These are phyloP conservation scores for Diaporthe sp. DNA, from an alignment of 2,329 filamentous ascomycete species.

Conservation along the genomic window DNA sequence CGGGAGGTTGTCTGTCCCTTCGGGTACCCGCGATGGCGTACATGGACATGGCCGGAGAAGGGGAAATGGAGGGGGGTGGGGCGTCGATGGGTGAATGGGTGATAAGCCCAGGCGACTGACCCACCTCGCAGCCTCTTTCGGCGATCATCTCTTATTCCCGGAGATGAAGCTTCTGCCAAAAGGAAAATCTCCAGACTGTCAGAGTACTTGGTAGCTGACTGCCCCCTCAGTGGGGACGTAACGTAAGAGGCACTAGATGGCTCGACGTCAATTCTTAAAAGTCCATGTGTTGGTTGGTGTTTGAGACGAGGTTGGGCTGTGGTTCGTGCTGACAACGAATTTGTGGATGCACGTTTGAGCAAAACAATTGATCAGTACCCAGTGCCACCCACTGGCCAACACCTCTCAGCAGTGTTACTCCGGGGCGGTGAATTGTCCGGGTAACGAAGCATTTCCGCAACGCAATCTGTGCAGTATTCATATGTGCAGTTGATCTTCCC, in stretches of 20 bases:
- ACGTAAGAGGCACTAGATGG: slow-evolving; percentile 5
- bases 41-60: slow-evolving; percentile 4
- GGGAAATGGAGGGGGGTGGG: background rate
- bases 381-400: background rate
- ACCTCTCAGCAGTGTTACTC: background rate
- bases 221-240: slow-evolving; percentile 12
- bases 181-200: background rate
- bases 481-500: background rate
- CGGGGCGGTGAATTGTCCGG: background rate
- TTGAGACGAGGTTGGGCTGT: background rate
- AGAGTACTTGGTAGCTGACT: background rate
- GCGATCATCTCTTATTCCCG: slow-evolving; percentile 23
- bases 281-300: background rate
- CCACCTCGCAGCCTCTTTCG: background rate
- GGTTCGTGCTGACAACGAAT: background rate
- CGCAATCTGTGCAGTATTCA: background rate
- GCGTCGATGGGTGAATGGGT: background rate
- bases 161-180: slow-evolving; percentile 25
- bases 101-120: background rate
- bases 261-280: background rate
- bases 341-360: background rate
- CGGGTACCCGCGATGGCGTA: slow-evolving; percentile 16
- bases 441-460: background rate
- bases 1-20: background rate
- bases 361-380: background rate